Evolutionary conservation across 1,284 basidiomycete genomes (phyloP), one percentile per base, ranked within the genome.

Genomic region (Filobasidium uniguttulatum): DNA sequence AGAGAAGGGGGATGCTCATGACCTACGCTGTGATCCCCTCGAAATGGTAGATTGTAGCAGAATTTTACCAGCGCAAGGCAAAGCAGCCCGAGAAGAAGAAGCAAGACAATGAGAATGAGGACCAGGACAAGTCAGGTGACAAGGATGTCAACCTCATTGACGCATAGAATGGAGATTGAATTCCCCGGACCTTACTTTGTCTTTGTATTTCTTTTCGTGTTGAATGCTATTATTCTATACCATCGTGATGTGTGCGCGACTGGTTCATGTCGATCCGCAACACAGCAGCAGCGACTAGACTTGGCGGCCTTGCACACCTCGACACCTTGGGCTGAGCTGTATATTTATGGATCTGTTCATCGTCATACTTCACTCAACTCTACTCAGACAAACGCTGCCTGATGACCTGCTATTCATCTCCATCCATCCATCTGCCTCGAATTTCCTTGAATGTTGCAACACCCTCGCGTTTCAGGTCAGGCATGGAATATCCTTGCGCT

Each of bases 51-150:
- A 63, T 63, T 40, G 54, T 63, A 30, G 57, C 57, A 40, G 61
- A 63, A 41, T 63, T 59, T 55, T 63, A 63, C 51, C 54, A 57
- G 19, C 57, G 61, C 48, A 81, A 81, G 57, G 75, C 81, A 17
- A 84, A 84, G 67, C 81, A 60, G 38, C 38, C 47, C 10, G 45
- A 80, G 20, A 83, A 84, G 63, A 83, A 82, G 56, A 77, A 77
- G 58, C 82, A 82, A 65, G 75, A 74, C 57, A 85, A 83, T 71
- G 84, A 83, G 68, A 77, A 78, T 64, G 82, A 82, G 57, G 67
- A 60, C 52, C 57, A 58, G 34, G 46, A 49, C 30, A 35, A 47
- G 28, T 12, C n/a, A 14, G 35, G 17, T 26, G 46, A 37, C 8
- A 35, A 38, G 19, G 41, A 45, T 20, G 50, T 37, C 29, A 52